Evolutionary conservation across 257 asterid species (phyloP).

Genomic region (Ilex aquifolium): DNA sequence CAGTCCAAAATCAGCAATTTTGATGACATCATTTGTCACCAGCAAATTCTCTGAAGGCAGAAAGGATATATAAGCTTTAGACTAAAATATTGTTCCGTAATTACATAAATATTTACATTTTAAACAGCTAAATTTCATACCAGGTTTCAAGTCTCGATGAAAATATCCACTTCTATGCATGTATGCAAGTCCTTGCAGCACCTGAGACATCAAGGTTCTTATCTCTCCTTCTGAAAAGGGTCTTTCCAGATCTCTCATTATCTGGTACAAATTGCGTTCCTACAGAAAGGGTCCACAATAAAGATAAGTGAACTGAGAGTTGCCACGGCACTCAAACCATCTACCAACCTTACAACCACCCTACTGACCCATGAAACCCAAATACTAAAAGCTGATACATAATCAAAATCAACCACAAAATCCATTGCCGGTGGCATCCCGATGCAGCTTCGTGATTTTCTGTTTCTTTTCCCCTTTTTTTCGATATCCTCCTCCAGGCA

Average conservation of each 20-base stretch:
- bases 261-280: conserved; percentile 86
- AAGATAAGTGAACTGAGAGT: conserved; percentile 6
- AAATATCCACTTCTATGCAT: conserved; percentile 81
- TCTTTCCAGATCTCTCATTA: conserved; percentile 62
- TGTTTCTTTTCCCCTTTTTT: too few relatives aligned
- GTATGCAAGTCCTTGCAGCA: conserved; percentile 83
- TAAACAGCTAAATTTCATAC: conserved; percentile 31
- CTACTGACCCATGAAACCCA: too few relatives aligned
- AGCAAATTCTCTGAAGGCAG: conserved; percentile 70
- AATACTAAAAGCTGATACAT: too few relatives aligned
- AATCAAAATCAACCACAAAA: too few relatives aligned
- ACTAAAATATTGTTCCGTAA: not conserved
- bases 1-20: conserved; percentile 96
- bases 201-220: conserved; percentile 74
- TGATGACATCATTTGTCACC: conserved; percentile 65
- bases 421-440: too few relatives aligned
- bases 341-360: too few relatives aligned
- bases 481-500: too few relatives aligned
- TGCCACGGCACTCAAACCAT: not conserved
- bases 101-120: not conserved
- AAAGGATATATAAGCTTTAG: conserved; percentile 20
- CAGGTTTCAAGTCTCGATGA: conserved; percentile 96
- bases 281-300: conserved; percentile 22
- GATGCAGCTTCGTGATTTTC: too few relatives aligned
- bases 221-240: conserved; percentile 79